Evolutionary conservation across 2,329 filamentous ascomycete species (phyloP), one percentile per base, ranked within the genome.

Genomic region (Lasiodiplodia theobromae): DNA sequence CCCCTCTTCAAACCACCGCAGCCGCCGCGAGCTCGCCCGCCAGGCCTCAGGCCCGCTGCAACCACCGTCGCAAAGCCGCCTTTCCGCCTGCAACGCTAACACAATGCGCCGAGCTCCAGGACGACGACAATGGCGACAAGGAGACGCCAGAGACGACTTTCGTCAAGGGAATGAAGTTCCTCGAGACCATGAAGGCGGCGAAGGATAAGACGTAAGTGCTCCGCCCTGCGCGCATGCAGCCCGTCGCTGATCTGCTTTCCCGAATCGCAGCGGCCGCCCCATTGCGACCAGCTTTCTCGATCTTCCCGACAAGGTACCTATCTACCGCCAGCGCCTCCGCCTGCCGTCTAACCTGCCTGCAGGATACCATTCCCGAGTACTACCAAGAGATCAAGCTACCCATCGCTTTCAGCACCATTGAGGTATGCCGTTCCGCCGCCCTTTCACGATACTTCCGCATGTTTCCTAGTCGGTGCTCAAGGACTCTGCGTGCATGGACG

Each of bases 331-430:
- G 60, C 60, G 25, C 28, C 47, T 64, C 69, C 70, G 49, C 54
- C 66, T 66, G 67, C 64, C 71, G 76, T 71, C 67, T 53, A 23
- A 66, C 56, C 69, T 23, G 49, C 38, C 37, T 23, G 38, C 83
- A 86, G 77, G 82, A 87, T 70, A 82, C 84, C 71, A 87, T 92
- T 72, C 86, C 89, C 53, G 89, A 92, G 23, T 97, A 97, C 80
- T 97, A 95, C 80, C 85, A 90, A 74, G 85, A 87, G 72, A 93
- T 92, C 70, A 87, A 88, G 71, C 87, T 96, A 77, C 94, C 94
- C 2, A 89, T 97, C 70, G 92, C 93, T 0, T 83, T 97, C 56
- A 86, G 91, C 73, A 90, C 86, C 2, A 91, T 96, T 70, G 92
- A 96, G 82, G 84, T 85, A 80, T 70, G 80, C 70, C 14, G 18